Percentiles rank a stretch among this genome's conserved stretches.
phyloP scores from a whole-genome alignment of 352 stramenopile species.

The Thalassiosira hispida region DNA sequence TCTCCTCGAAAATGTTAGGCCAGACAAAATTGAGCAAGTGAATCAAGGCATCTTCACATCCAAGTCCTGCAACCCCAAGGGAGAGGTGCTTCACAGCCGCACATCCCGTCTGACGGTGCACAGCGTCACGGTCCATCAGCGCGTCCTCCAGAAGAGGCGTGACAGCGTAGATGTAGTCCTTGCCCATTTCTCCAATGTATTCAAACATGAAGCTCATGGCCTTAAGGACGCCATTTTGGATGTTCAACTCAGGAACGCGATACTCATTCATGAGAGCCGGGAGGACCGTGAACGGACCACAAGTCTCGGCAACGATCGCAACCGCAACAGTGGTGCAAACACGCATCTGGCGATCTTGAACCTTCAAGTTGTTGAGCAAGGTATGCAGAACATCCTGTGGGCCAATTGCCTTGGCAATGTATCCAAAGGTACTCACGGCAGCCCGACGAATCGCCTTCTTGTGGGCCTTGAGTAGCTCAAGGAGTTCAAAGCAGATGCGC shows the following conservation, averaged over 20 bases:
- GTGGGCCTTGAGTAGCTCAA: constrained; percentile 99
- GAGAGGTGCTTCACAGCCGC: constrained; percentile 98
- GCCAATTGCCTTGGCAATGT: constrained; percentile 98
- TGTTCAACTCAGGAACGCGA: constrained; percentile 98
- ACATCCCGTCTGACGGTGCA: constrained; percentile 98
- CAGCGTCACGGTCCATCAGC: constrained; percentile 98
- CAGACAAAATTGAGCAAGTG: constrained; percentile 99
- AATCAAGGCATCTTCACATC: constrained; percentile 97
- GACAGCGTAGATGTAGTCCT: constrained; percentile 99
- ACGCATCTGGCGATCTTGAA: constrained; percentile 98
- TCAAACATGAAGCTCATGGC: constrained; percentile 99
- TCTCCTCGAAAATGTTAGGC: constrained; percentile 99
- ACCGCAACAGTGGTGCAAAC: constrained; percentile 99
- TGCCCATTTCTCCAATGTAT: constrained; percentile 99
- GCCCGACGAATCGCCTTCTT: constrained; percentile 98
- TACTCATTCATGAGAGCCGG: constrained; percentile 99
- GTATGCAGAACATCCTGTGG: constrained; percentile 99
- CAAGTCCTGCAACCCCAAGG: constrained; percentile 94
- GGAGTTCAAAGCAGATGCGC: constrained; percentile 99
- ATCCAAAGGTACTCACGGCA: constrained; percentile 99
- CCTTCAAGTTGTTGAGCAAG: constrained; percentile 99
- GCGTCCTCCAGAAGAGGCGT: constrained; percentile 97
- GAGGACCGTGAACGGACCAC: constrained; percentile 98
- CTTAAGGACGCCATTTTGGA: constrained; percentile 99
- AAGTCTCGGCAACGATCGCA: constrained; percentile 99